Evolutionary conservation across 148 eudicot species (phyloP).

Genomic region (Nepenthes gracilis): DNA sequence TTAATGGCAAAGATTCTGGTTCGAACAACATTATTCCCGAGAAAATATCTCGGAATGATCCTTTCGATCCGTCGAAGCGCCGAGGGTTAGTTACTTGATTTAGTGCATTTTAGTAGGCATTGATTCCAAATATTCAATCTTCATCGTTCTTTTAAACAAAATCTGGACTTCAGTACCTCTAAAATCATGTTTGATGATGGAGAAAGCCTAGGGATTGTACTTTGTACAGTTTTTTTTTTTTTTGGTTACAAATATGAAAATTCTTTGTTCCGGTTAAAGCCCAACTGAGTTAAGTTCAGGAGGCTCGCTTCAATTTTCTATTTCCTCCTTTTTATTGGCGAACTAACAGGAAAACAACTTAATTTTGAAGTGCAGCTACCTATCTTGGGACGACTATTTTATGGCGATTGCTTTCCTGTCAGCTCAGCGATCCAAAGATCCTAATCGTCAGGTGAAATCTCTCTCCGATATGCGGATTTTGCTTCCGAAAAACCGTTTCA

Average conservation of each 20-base stretch:
- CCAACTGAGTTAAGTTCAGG: not conserved
- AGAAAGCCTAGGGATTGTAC: too few relatives aligned
- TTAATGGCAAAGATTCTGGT: slow-evolving; percentile 3
- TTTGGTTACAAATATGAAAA: too few relatives aligned
- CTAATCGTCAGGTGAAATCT: slow-evolving; percentile 68
- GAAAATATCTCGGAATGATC: slow-evolving; percentile 18
- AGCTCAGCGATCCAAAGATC: slow-evolving; percentile 95
- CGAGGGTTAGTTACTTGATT: slow-evolving; percentile 26
- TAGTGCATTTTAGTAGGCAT: not conserved
- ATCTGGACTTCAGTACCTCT: not conserved
- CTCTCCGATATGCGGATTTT: not conserved
- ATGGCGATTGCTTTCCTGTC: slow-evolving; percentile 93
- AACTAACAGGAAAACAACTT: not conserved
- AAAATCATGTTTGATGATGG: too few relatives aligned
- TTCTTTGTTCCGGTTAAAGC: too few relatives aligned
- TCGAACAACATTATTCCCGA: slow-evolving; percentile 9
- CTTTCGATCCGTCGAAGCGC: slow-evolving; percentile 68
- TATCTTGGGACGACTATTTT: slow-evolving; percentile 93
- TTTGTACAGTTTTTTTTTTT: too few relatives aligned
- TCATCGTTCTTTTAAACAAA: not conserved
- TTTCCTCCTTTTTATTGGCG: not conserved
- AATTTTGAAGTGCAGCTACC: slow-evolving; percentile 35
- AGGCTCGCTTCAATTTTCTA: not conserved
- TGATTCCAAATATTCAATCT: not conserved
- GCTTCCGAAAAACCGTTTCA: not conserved